Base-by-base conservation (phyloP, 1,284 basidiomycete genomes). In the Waitea zeae region DNA sequence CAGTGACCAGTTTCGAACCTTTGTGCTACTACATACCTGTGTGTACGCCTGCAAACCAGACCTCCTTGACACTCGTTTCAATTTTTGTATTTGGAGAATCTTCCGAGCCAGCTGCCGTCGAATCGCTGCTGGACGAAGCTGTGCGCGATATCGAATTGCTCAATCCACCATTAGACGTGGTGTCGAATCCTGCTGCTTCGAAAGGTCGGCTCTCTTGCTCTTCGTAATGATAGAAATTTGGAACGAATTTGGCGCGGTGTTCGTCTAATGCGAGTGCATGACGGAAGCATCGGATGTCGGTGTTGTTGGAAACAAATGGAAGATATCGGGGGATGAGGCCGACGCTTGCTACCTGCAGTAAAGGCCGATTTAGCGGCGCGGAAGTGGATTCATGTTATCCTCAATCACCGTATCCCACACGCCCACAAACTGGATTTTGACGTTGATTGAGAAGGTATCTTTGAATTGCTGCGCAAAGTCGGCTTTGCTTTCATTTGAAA, bases 341-440 rank as follows among this genome's bases (percentile, higher is more conserved):
- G 30, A 52, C 49, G 17, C 40, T 44, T 2, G 44, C 41, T 22
- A 53, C 49, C 4, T n/a, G n/a, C n/a, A n/a, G n/a, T n/a, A n/a
- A n/a, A n/a, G n/a, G n/a, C n/a, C n/a, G n/a, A n/a, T n/a, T n/a
- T n/a, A n/a, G n/a, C n/a, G n/a, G n/a, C n/a, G n/a, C n/a, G n/a
- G n/a, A n/a, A n/a, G n/a, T n/a, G 49, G 52, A 31, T 51, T 49
- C 44, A 39, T 43, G 33, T 12, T 19, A n/a, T 13, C 17, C 7
- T 27, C 11, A 13, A 36, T 26, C n/a, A 17, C 14, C 18, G 19
- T 15, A 3, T 12, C 51, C 50, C 48, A 47, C 12, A 46, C 41
- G 9, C 57, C 57, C 11, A 58, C 39, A 35, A 59, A 59, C 6
- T 57, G 50, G 20, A 58, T 44, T 14, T 44, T 36, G 22, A 58